A percentile compares a stretch with the other conserved stretches of the same genome.
These are phyloP conservation scores for Tricholoma terreum DNA, from an alignment of 768 basidiomycete genomes.

Conservation along the genomic window DNA sequence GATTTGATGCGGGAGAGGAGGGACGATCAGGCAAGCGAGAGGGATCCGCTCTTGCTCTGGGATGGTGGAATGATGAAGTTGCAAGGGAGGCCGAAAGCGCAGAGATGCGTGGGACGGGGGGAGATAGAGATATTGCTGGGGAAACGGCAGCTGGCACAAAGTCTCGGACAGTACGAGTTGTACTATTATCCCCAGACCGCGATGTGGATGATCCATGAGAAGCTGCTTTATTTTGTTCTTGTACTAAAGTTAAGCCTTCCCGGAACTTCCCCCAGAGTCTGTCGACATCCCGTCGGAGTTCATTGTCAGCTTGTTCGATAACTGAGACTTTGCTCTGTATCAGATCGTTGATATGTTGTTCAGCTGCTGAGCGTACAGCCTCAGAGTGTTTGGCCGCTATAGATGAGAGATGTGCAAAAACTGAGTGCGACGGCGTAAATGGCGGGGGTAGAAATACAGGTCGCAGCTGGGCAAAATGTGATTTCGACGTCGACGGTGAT, in stretches of 20 bases:
- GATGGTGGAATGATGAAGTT: slow-evolving; percentile 55
- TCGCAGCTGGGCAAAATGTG: slow-evolving; percentile 48
- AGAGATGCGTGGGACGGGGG: slow-evolving; percentile 45
- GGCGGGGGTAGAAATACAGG: slow-evolving; percentile 73
- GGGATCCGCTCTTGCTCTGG: slow-evolving; percentile 30
- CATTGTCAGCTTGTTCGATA: slow-evolving; percentile 52
- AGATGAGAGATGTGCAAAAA: slow-evolving; percentile 62
- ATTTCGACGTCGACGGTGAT: slow-evolving; percentile 29
- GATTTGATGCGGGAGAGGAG: slow-evolving; percentile 14
- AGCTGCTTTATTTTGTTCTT: slow-evolving; percentile 31
- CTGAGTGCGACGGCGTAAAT: slow-evolving; percentile 71
- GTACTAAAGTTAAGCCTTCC: slow-evolving; percentile 42
- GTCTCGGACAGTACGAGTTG: slow-evolving; percentile 39
- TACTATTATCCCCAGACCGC: slow-evolving; percentile 17
- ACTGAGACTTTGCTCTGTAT: slow-evolving; percentile 53
- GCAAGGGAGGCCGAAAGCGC: slow-evolving; percentile 71
- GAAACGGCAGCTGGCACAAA: slow-evolving; percentile 53
- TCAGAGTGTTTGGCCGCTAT: slow-evolving; percentile 56
- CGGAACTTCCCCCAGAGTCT: slow-evolving; percentile 59
- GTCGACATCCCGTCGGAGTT: slow-evolving; percentile 57
- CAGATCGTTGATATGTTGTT: slow-evolving; percentile 53
- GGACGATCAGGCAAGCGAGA: slow-evolving; percentile 14
- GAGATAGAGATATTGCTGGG: slow-evolving; percentile 33
- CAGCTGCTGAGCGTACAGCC: slow-evolving; percentile 50
- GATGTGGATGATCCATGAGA: slow-evolving; percentile 8